Conservation (phyloP, 2,329 filamentous ascomycete genomes). For the Ophiosphaerella herpotricha region DNA sequence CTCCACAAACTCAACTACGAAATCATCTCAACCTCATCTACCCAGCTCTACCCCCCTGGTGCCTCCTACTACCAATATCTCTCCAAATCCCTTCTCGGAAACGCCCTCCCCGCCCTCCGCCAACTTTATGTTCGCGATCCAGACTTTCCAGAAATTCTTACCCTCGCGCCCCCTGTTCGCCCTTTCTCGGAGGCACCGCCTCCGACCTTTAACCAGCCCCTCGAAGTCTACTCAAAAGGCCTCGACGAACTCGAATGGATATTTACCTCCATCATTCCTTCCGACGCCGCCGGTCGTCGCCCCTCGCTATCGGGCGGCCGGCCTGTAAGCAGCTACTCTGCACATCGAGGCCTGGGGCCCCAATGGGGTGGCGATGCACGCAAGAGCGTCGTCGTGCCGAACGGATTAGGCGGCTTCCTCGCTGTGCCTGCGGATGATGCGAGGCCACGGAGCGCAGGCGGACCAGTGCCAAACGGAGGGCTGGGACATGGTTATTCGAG, state of each 20-base stretch:
- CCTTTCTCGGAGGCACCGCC: conserved; percentile 53
- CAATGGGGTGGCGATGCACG: conserved; percentile 65
- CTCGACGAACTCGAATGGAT: conserved; percentile 71
- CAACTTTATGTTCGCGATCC: conserved; percentile 86
- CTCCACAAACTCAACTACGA: conserved; percentile 81
- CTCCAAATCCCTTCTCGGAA: conserved; percentile 77
- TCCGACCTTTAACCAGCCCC: conserved; percentile 57
- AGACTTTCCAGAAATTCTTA: conserved; percentile 78
- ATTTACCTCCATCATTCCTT: conserved; percentile 64
- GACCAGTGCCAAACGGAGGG: conserved; percentile 24
- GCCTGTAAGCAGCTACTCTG: conserved; percentile 52
- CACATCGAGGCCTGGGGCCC: conserved; percentile 55
- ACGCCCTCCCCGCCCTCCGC: conserved; percentile 72
- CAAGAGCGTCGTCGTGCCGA: conserved; percentile 67
- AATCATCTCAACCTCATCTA: conserved; percentile 67
- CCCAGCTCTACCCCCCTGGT: conserved; percentile 58
- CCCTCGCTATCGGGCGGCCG: conserved; percentile 48
- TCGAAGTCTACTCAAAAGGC: conserved; percentile 70
- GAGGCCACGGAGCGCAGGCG: conserved; percentile 42
- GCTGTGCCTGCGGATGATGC: conserved; percentile 58
- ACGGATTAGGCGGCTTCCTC: conserved; percentile 69
- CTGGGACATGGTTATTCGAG: conserved; percentile 34
- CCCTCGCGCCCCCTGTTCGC: conserved; percentile 69
- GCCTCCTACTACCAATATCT: conserved; percentile 82
- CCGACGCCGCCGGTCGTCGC: conserved; percentile 49